These are phyloP conservation scores for Lentinula raphanica DNA, from an alignment of 768 basidiomycete species.

Conservation along the genomic window DNA sequence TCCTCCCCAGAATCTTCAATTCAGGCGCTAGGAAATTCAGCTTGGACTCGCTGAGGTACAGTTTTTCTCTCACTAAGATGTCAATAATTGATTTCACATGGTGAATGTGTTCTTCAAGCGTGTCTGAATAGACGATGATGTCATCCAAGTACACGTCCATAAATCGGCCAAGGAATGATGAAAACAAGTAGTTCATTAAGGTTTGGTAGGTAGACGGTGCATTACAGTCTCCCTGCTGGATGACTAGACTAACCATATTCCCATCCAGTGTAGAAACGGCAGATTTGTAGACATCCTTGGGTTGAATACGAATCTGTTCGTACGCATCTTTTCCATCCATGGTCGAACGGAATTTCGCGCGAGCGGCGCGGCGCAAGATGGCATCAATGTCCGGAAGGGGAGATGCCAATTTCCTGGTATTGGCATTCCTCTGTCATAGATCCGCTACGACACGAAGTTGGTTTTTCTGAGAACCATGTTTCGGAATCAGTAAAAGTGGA, in stretches of 20 bases:
- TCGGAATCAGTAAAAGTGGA: constrained; percentile 20
- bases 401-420: constrained; percentile 29
- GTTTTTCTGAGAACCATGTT: constrained; percentile 18
- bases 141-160: too few relatives aligned
- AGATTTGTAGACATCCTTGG: constrained; percentile 19
- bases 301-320: constrained; percentile 29
- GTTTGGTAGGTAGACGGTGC: too few relatives aligned
- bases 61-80: constrained; percentile 19
- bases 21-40: constrained; percentile 21
- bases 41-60: constrained; percentile 33
- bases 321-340: too few relatives aligned
- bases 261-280: constrained; percentile 25
- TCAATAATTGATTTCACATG: constrained; percentile 22
- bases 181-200: too few relatives aligned
- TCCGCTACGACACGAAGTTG: constrained; percentile 32
- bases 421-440: constrained; percentile 29
- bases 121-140: constrained; percentile 29
- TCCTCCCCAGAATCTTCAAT: constrained; percentile 22
- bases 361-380: too few relatives aligned
- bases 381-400: constrained; percentile 39
- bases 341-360: too few relatives aligned
- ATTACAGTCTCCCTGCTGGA: constrained; percentile 26
- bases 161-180: too few relatives aligned
- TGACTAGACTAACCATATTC: constrained; percentile 23
- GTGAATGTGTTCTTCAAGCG: constrained; percentile 20